Percentiles rank a stretch among this genome's conserved stretches.
phyloP scores from a whole-genome alignment of 371 early-diverging fungal genomes.

The Smittium culicis region DNA sequence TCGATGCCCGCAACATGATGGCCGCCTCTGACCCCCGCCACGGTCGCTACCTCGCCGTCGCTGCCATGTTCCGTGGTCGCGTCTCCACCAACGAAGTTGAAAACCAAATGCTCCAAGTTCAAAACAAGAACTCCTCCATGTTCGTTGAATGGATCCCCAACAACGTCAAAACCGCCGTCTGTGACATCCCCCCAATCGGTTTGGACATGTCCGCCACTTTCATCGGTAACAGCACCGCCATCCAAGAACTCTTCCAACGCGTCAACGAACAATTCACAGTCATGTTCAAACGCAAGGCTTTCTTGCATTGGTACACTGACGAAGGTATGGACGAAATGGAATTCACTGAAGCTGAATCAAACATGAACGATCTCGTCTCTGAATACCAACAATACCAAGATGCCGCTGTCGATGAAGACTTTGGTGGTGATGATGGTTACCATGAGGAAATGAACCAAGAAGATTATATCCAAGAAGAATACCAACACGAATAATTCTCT shows the following conservation, averaged over 20 bases:
- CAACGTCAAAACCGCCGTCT: slow-evolving; percentile 73
- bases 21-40: slow-evolving; percentile 55
- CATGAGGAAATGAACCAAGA: neutral
- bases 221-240: slow-evolving; percentile 82
- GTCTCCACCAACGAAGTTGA: slow-evolving; percentile 44
- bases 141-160: slow-evolving; percentile 96
- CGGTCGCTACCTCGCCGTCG: slow-evolving; percentile 74
- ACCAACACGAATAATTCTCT: neutral
- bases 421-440: slow-evolving; percentile 19
- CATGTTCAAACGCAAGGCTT: slow-evolving; percentile 87
- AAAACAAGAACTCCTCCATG: slow-evolving; percentile 60
- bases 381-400: slow-evolving; percentile 91
- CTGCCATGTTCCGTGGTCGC: slow-evolving; percentile 71
- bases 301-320: slow-evolving; percentile 93
- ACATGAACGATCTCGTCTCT: slow-evolving; percentile 66
- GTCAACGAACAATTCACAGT: slow-evolving; percentile 62
- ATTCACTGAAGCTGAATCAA: slow-evolving; percentile 79
- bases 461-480: neutral
- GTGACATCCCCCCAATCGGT: slow-evolving; percentile 73
- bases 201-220: slow-evolving; percentile 73
- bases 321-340: slow-evolving; percentile 94
- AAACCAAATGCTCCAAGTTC: slow-evolving; percentile 69
- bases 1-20: slow-evolving; percentile 86
- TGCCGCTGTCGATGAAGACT: slow-evolving; percentile 45
- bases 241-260: slow-evolving; percentile 77